Base-by-base conservation (phyloP, 345 rosid genomes). In the Isatis tinctoria region DNA sequence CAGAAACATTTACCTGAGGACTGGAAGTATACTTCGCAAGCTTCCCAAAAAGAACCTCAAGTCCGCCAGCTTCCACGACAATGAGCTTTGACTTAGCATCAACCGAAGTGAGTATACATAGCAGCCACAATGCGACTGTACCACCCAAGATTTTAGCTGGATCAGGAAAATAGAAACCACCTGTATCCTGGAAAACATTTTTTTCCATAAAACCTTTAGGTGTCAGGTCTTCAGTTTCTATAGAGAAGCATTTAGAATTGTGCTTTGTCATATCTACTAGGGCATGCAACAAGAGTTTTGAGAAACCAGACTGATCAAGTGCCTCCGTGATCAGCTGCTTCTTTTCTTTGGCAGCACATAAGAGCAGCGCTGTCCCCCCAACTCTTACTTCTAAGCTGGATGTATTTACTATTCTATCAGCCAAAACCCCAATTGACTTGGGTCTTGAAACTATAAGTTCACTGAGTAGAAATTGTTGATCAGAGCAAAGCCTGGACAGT, bases 41-140 rank as follows among this genome's bases (percentile, higher is more conserved):
- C 88, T 75, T 89, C 85, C 48, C 82, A 74, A 9, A 40, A 49
- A 93, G 89, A 44, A 75, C 89, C 73, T 93, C 98, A 56, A 90
- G 89, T 58, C 83, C 97, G 53, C 93, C 93, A 79, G 92, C 93
- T 87, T 93, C 98, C 84, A 85, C 71, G 48, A 86, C 73, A 60
- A 72, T 65, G 61, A 80, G 60, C 76, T 75, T 85, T 75, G 83
- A 79, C 72, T 85, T 85, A 36, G 66, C 70, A 78, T 79, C 75
- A 75, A 70, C 79, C 3, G 87, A 87, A 75, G 93, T 81, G 36
- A 90, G 82, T 45, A 93, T 69, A 47, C 89, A 83, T 43, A 93
- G 79, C 61, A 89, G 75, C 97, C 96, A 89, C 78, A 90, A 56
- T 32, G 92, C 90, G 48, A 83, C 82, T 58, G 83, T 83, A 35